Percentiles rank a stretch among this genome's conserved stretches.
phyloP scores from a whole-genome alignment of 1,139 yeast genomes.

The Wickerhamiella infanticola region DNA sequence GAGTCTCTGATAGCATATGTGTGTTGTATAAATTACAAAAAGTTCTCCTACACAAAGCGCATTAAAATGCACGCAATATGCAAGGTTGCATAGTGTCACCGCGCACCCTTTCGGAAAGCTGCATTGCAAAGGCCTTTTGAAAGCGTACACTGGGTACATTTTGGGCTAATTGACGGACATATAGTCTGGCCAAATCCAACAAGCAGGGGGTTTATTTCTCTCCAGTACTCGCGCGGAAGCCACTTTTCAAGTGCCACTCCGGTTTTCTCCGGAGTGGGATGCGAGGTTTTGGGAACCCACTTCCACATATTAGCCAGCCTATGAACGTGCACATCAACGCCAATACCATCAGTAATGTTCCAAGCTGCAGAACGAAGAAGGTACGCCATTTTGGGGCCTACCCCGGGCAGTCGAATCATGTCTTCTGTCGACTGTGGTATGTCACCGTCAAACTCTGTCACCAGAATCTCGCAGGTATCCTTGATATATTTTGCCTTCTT shows the following conservation, averaged over 20 bases:
- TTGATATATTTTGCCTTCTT: constrained; percentile 63
- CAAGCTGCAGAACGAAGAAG: constrained; percentile 70
- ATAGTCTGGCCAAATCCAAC: constrained; percentile 92
- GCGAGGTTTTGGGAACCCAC: constrained; percentile 38
- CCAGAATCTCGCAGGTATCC: constrained; percentile 40
- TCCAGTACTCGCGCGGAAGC: constrained; percentile 65
- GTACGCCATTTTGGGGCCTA: constrained; percentile 93
- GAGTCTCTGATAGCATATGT: too few relatives aligned
- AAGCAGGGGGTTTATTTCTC: constrained; percentile 64
- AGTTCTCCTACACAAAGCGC: too few relatives aligned
- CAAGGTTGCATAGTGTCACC: neutral
- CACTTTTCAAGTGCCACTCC: constrained; percentile 53
- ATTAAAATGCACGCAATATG: too few relatives aligned
- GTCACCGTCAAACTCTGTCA: constrained; percentile 42
- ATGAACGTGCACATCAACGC: constrained; percentile 88
- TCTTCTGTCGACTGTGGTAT: constrained; percentile 47
- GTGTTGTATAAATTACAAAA: too few relatives aligned
- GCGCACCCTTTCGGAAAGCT: constrained; percentile 36
- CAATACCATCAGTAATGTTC: constrained; percentile 60
- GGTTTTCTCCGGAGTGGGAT: constrained; percentile 57
- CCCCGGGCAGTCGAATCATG: constrained; percentile 65
- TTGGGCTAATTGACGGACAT: constrained; percentile 55
- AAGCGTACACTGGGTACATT: constrained; percentile 62
- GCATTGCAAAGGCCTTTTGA: constrained; percentile 21
- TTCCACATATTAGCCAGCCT: constrained; percentile 68